Evolutionary conservation across 2,329 filamentous ascomycete species (phyloP).

Genomic region (Botrytis elliptica): DNA sequence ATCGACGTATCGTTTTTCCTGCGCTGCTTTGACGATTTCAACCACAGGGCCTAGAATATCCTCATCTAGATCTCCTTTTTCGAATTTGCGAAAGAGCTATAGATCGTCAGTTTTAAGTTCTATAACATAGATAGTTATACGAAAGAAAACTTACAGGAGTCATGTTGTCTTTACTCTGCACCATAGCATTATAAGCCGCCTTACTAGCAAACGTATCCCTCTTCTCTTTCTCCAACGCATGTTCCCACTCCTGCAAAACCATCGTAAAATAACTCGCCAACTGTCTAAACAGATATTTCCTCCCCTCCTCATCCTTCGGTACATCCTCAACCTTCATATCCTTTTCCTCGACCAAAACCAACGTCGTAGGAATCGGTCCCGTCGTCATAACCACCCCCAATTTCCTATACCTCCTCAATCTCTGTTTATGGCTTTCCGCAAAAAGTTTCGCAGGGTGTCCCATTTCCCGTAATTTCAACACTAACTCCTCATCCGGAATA

Average conservation of each 20-base stretch:
- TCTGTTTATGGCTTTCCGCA: slow-evolving; percentile 71
- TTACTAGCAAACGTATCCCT: slow-evolving; percentile 73
- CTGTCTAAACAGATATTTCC: slow-evolving; percentile 77
- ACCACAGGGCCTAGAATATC: slow-evolving; percentile 78
- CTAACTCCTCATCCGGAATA: slow-evolving; percentile 69
- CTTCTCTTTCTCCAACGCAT: slow-evolving; percentile 67
- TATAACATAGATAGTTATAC: not conserved
- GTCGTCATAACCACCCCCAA: slow-evolving; percentile 61
- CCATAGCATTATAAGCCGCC: slow-evolving; percentile 79
- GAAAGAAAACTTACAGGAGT: slow-evolving; percentile 56
- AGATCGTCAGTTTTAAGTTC: slow-evolving; percentile 22
- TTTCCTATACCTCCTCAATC: slow-evolving; percentile 69
- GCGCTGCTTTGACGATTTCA: slow-evolving; percentile 88
- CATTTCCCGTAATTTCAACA: slow-evolving; percentile 64
- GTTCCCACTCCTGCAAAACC: slow-evolving; percentile 85
- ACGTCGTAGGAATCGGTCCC: slow-evolving; percentile 82
- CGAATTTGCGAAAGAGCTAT: slow-evolving; percentile 81
- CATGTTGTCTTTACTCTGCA: slow-evolving; percentile 84
- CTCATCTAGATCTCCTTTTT: slow-evolving; percentile 75
- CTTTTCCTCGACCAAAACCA: slow-evolving; percentile 76
- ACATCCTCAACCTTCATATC: slow-evolving; percentile 80
- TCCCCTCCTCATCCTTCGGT: slow-evolving; percentile 61
- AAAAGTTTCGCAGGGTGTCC: slow-evolving; percentile 76
- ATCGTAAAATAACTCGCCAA: slow-evolving; percentile 95
- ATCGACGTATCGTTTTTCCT: slow-evolving; percentile 89